Conservation (phyloP, 1,284 basidiomycete genomes). For the Boletellus dicymbophilus region DNA sequence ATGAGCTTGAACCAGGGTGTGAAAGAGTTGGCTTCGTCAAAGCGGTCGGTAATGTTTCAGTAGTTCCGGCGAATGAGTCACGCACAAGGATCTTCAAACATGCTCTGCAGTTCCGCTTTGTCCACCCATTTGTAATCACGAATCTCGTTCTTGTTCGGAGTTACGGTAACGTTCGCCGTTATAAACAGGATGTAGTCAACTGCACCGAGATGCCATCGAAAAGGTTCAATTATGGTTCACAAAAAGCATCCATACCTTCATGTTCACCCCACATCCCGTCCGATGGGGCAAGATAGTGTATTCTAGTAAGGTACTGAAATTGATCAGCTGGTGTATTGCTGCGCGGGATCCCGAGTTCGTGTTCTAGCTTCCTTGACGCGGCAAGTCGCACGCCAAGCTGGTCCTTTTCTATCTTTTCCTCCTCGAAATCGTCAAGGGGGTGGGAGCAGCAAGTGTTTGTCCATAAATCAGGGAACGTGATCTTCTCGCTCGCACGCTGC, state of each 20-base stretch:
- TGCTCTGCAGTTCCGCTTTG: slow-evolving; percentile 84
- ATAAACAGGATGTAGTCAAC: slow-evolving; percentile 99
- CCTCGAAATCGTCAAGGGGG: slow-evolving; percentile 89
- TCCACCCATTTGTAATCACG: slow-evolving; percentile 91
- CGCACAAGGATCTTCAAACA: slow-evolving; percentile 86
- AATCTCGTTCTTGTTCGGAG: slow-evolving; percentile 91
- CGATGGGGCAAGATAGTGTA: slow-evolving; percentile 97
- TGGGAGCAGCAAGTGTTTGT: slow-evolving; percentile 99
- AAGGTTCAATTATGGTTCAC: background rate
- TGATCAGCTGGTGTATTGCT: slow-evolving; percentile 79
- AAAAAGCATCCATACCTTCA: slow-evolving; percentile 69
- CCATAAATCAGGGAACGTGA: slow-evolving; percentile 99
- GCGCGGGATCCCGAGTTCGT: slow-evolving; percentile 93
- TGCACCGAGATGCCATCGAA: slow-evolving; percentile 35
- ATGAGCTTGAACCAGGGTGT: slow-evolving; percentile 99
- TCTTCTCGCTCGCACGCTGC: slow-evolving; percentile 95
- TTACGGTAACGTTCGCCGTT: slow-evolving; percentile 86
- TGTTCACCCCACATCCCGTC: slow-evolving; percentile 98
- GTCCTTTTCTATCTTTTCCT: slow-evolving; percentile 76
- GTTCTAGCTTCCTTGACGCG: slow-evolving; percentile 93
- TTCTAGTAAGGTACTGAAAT: slow-evolving; percentile 95
- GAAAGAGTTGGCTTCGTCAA: slow-evolving; percentile 73
- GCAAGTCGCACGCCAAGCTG: slow-evolving; percentile 89
- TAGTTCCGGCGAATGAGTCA: slow-evolving; percentile 3
- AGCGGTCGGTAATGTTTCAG: slow-evolving; percentile 8